phyloP scores from a whole-genome alignment of 371 early-diverging fungal species.

The Lichtheimia hyalospora region DNA sequence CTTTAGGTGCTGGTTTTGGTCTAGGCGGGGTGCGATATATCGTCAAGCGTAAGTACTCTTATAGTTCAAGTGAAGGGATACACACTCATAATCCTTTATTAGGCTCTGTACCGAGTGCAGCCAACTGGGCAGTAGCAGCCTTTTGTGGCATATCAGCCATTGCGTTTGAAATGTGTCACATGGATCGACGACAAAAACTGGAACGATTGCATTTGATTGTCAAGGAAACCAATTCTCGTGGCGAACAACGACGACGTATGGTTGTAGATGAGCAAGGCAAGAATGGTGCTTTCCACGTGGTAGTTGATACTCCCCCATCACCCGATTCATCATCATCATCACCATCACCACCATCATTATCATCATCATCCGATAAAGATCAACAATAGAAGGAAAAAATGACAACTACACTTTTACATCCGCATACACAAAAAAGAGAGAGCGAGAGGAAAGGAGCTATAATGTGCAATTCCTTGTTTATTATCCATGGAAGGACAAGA shows the following conservation, averaged over 20 bases:
- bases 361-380: not conserved
- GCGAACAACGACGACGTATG: slow-evolving; percentile 14
- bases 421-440: not conserved
- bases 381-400: not conserved
- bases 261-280: slow-evolving; percentile 33
- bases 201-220: slow-evolving; percentile 41
- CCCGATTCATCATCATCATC: not conserved
- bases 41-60: slow-evolving; percentile 24
- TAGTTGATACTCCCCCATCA: slow-evolving; percentile 30
- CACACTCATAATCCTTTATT: not conserved
- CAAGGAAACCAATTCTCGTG: slow-evolving; percentile 39
- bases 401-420: no score
- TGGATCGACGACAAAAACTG: slow-evolving; percentile 38
- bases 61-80: not conserved
- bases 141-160: slow-evolving; percentile 43
- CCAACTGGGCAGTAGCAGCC: slow-evolving; percentile 52
- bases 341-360: not conserved
- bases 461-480: no score
- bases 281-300: slow-evolving; percentile 39
- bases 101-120: slow-evolving; percentile 32
- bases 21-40: slow-evolving; percentile 41
- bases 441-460: not conserved
- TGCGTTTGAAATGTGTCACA: slow-evolving; percentile 47
- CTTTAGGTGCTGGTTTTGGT: slow-evolving; percentile 37
- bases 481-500: no score